A percentile compares a stretch with the other conserved stretches of the same genome.
Evolutionary conservation across 2,329 filamentous ascomycete species (phyloP).

Genomic region (Pseudogymnoascus sp.): DNA sequence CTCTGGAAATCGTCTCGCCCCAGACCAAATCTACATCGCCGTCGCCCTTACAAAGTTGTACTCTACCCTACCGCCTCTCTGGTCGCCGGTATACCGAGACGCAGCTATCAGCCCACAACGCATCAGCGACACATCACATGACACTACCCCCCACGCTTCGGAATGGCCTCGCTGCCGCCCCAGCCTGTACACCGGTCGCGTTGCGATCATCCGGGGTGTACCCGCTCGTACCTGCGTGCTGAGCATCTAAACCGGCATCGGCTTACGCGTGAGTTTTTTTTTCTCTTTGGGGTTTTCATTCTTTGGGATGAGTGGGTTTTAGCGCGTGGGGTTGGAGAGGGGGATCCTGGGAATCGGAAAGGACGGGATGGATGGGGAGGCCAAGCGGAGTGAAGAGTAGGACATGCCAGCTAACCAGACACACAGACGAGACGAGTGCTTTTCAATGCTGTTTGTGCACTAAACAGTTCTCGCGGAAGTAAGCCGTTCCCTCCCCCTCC

Average conservation of each 20-base stretch:
- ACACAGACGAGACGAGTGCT: conserved; percentile 18
- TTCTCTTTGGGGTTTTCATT: not conserved
- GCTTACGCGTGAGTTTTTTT: conserved; percentile 17
- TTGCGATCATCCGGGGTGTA: conserved; percentile 19
- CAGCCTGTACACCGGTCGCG: conserved; percentile 7
- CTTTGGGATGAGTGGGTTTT: not conserved
- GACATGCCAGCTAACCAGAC: not conserved
- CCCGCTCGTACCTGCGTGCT: conserved; percentile 19
- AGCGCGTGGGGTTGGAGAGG: not conserved
- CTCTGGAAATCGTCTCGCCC: not conserved
- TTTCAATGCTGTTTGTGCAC: conserved; percentile 21
- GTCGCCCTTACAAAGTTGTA: not conserved
- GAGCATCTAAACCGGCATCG: conserved; percentile 22
- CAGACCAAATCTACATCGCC: not conserved
- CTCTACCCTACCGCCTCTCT: not conserved
- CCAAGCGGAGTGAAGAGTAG: not conserved
- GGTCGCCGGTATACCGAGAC: not conserved
- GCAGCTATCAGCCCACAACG: not conserved
- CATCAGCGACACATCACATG: not conserved
- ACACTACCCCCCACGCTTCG: not conserved
- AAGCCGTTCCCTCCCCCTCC: not conserved
- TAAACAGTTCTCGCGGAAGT: conserved; percentile 21
- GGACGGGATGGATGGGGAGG: not conserved
- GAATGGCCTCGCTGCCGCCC: conserved; percentile 1
- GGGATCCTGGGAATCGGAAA: not conserved